Percentiles rank a stretch among this genome's conserved stretches.
These are phyloP conservation scores for Sisymbrium altissimum DNA, from an alignment of 345 rosid species.

Conservation along the genomic window DNA sequence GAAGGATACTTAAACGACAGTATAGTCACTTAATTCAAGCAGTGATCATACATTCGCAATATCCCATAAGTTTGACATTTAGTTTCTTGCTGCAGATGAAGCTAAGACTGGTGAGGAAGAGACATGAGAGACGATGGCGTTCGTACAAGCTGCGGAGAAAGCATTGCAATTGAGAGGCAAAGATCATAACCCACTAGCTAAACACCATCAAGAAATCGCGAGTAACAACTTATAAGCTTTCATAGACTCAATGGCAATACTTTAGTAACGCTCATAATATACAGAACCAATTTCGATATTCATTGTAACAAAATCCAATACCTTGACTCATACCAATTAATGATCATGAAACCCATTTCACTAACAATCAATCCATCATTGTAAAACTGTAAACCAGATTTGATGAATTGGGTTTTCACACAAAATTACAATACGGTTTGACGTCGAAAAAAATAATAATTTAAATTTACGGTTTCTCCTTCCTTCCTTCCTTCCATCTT, in stretches of 20 bases:
- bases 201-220: constrained; percentile 23
- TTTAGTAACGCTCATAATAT: too few relatives aligned
- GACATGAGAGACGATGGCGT: constrained; percentile 49
- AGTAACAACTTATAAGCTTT: neutral
- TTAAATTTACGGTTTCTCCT: too few relatives aligned
- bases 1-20: constrained; percentile 84
- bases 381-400: neutral
- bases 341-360: neutral
- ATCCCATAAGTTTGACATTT: constrained; percentile 4
- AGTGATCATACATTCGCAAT: neutral
- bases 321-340: neutral
- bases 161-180: constrained; percentile 58
- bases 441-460: too few relatives aligned
- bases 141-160: constrained; percentile 59
- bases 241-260: too few relatives aligned
- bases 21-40: constrained; percentile 29
- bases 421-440: too few relatives aligned
- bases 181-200: constrained; percentile 38
- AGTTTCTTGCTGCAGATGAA: constrained; percentile 27
- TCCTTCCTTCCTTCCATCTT: too few relatives aligned
- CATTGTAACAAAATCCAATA: too few relatives aligned
- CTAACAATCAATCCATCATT: neutral
- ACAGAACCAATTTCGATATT: too few relatives aligned
- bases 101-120: constrained; percentile 32
- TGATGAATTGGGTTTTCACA: neutral